Evolutionary conservation across 2,329 filamentous ascomycete species (phyloP).

Genomic region (Aspergillus neotritici): DNA sequence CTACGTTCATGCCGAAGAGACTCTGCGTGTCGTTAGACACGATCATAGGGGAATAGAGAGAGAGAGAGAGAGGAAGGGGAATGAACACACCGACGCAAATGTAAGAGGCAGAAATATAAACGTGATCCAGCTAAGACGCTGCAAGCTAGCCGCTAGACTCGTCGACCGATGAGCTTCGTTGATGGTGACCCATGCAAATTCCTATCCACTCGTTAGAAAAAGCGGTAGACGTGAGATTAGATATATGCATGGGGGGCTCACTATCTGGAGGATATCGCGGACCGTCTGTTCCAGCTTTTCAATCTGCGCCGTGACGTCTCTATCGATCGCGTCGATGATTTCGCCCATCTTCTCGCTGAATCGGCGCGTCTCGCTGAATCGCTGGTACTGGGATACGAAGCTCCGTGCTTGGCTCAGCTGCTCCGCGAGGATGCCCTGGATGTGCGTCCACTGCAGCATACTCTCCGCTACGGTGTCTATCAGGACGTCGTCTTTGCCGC

Average conservation of each 20-base stretch:
- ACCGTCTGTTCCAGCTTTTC: constrained; percentile 14
- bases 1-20: constrained; percentile 13
- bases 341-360: constrained; percentile 10
- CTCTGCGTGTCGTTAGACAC: constrained; percentile 6
- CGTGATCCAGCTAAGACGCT: constrained; percentile 15
- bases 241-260: background rate
- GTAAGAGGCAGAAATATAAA: constrained; percentile 12
- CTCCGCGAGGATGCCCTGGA: constrained; percentile 9
- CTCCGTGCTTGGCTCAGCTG: constrained; percentile 10
- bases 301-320: constrained; percentile 9
- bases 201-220: constrained; percentile 3
- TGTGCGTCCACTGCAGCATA: constrained; percentile 12
- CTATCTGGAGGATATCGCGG: constrained; percentile 12
- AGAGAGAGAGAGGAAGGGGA: too few relatives aligned
- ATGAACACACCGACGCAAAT: constrained; percentile 12
- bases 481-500: constrained; percentile 10
- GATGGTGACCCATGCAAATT: constrained; percentile 15
- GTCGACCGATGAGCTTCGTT: constrained; percentile 15
- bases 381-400: constrained; percentile 12
- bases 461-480: constrained; percentile 13
- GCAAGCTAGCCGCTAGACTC: constrained; percentile 12
- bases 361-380: constrained; percentile 10
- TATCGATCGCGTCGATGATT: constrained; percentile 6
- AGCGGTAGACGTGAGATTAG: background rate
- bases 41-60: background rate